These are phyloP conservation scores for Corymbia maculata DNA, from an alignment of 345 rosid species.

Conservation along the genomic window DNA sequence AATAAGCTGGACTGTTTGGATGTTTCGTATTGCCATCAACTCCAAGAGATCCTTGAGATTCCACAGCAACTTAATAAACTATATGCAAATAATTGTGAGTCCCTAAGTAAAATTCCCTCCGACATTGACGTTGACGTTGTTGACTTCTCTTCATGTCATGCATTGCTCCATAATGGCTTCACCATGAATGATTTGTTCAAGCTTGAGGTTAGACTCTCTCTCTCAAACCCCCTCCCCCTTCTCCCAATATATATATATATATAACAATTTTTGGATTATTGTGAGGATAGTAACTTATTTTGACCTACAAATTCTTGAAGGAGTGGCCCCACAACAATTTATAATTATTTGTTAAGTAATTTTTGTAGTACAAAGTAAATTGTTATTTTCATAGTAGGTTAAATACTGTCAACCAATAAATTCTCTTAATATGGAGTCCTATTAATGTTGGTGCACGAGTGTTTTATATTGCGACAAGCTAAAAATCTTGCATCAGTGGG, in stretches of 20 bases:
- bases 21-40: not conserved
- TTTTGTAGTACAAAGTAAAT: rapidly evolving
- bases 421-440: not conserved
- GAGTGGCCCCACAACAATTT: not conserved
- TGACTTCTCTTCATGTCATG: not conserved
- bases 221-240: not conserved
- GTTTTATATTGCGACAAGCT: not conserved
- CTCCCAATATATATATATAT: too few relatives aligned
- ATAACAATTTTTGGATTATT: too few relatives aligned
- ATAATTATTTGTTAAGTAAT: too few relatives aligned
- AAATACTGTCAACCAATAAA: not conserved
- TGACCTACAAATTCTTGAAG: not conserved
- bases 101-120: not conserved
- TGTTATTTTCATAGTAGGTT: not conserved
- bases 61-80: not conserved
- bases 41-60: not conserved
- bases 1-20: not conserved
- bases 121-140: not conserved
- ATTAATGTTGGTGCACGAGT: not conserved
- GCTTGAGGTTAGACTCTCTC: not conserved
- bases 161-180: not conserved
- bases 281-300: not conserved
- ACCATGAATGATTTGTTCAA: not conserved
- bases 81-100: not conserved
- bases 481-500: not conserved